Conservation (phyloP, 441 rosid genomes). For the Jatropha multifida region DNA sequence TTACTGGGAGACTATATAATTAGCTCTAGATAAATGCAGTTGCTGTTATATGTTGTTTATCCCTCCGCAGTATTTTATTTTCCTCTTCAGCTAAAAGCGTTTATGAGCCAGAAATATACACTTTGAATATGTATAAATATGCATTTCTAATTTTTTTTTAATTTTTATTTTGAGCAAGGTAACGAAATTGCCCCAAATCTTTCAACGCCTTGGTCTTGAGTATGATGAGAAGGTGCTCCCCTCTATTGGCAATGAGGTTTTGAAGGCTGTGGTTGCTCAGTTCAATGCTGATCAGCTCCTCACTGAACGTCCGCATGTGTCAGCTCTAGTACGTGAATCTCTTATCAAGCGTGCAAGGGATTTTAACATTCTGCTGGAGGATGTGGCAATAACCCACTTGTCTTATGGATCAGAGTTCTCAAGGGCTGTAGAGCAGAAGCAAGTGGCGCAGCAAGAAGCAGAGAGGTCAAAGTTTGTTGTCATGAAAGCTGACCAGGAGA, state of each 20-base stretch:
- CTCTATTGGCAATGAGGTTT: conserved; percentile 89
- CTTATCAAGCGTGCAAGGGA: conserved; percentile 77
- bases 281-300: conserved; percentile 98
- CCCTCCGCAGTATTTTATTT: too few relatives aligned
- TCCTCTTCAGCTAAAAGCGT: too few relatives aligned
- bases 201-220: conserved; percentile 88
- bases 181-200: conserved; percentile 65
- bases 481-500: conserved; percentile 96
- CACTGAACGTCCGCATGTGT: conserved; percentile 92
- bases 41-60: neutral
- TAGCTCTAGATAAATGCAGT: neutral
- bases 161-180: conserved; percentile 39
- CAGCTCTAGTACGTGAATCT: conserved; percentile 73
- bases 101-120: neutral
- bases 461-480: conserved; percentile 92
- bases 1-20: neutral
- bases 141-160: neutral
- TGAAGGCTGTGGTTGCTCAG: conserved; percentile 94
- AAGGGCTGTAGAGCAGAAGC: conserved; percentile 97
- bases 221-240: conserved; percentile 97
- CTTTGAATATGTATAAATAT: neutral
- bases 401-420: conserved; percentile 92
- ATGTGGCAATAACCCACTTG: conserved; percentile 92
- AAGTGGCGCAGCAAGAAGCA: conserved; percentile 97
- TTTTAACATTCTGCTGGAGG: conserved; percentile 81